Conservation (phyloP, 441 rosid species). For the Biscutella laevigata region DNA sequence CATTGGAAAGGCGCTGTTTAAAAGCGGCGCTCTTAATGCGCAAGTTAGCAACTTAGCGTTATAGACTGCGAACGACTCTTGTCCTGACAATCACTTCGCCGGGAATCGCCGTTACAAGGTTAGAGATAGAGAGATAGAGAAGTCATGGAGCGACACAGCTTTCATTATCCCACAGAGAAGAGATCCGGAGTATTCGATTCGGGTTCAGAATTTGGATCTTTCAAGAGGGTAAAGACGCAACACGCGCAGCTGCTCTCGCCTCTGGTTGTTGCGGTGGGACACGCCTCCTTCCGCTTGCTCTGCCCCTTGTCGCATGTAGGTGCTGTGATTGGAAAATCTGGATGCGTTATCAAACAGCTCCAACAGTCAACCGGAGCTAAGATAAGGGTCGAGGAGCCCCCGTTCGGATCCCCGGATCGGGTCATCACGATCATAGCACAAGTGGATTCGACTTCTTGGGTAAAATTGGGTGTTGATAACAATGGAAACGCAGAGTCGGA, state of each 20-base stretch:
- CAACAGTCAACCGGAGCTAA: constrained; percentile 64
- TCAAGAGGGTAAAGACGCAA: constrained; percentile 38
- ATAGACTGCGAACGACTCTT: constrained; percentile 4
- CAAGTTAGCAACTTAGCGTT: constrained; percentile 14
- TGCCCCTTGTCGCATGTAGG: constrained; percentile 66
- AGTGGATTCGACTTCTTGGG: constrained; percentile 10
- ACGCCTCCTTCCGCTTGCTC: constrained; percentile 58
- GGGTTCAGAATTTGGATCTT: constrained; percentile 31
- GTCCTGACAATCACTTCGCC: not conserved
- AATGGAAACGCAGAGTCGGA: constrained; percentile 17
- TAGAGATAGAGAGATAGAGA: not conserved
- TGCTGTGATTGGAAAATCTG: constrained; percentile 81
- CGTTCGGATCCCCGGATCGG: constrained; percentile 50
- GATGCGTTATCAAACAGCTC: constrained; percentile 61
- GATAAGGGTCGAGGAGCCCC: constrained; percentile 73
- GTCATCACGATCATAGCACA: constrained; percentile 51
- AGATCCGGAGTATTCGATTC: constrained; percentile 41
- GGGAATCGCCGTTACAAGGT: constrained; percentile 16
- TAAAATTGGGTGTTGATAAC: constrained; percentile 11
- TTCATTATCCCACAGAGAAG: constrained; percentile 34
- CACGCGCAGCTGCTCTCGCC: constrained; percentile 27
- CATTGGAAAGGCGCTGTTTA: not conserved
- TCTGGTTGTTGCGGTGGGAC: constrained; percentile 33
- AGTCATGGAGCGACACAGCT: constrained; percentile 38
- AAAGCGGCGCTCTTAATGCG: not conserved